phyloP scores from a whole-genome alignment of 2,329 filamentous ascomycete genomes.

The Ascocoryne sarcoides region DNA sequence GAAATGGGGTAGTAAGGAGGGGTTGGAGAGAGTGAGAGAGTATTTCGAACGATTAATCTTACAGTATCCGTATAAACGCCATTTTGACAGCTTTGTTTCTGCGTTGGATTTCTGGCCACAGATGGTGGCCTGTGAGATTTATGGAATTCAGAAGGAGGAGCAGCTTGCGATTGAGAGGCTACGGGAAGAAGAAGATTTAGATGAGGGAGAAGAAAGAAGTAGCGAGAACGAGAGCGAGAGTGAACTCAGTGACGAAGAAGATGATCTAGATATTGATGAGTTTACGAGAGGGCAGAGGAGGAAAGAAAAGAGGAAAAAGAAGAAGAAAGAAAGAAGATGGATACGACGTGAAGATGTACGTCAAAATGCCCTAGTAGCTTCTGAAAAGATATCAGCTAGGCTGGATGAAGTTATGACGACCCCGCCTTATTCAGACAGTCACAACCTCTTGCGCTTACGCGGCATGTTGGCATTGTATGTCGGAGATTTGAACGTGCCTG shows the following conservation, averaged over 20 bases:
- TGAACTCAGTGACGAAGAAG: slow-evolving; percentile 10
- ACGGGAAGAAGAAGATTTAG: slow-evolving; percentile 24
- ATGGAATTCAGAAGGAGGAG: slow-evolving; percentile 58
- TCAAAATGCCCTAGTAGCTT: slow-evolving; percentile 30
- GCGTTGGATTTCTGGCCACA: slow-evolving; percentile 74
- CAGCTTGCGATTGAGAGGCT: slow-evolving; percentile 35
- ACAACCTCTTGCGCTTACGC: slow-evolving; percentile 58
- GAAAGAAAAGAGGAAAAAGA: slow-evolving; percentile 8
- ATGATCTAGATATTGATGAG: slow-evolving; percentile 18
- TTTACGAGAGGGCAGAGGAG: slow-evolving; percentile 13
- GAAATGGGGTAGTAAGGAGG: slow-evolving; percentile 35
- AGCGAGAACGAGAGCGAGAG: slow-evolving; percentile 11
- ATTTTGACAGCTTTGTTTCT: slow-evolving; percentile 49
- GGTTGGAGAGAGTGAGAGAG: slow-evolving; percentile 48
- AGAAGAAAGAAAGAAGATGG: slow-evolving; percentile 20
- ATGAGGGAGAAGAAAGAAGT: slow-evolving; percentile 15
- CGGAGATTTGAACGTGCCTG: slow-evolving; percentile 52
- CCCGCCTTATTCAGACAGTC: slow-evolving; percentile 60
- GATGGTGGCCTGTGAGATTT: slow-evolving; percentile 74
- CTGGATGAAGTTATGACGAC: slow-evolving; percentile 65
- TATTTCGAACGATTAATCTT: slow-evolving; percentile 76
- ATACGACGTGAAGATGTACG: slow-evolving; percentile 24
- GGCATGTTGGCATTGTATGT: slow-evolving; percentile 70
- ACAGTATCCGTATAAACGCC: slow-evolving; percentile 60
- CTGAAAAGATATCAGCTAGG: slow-evolving; percentile 53